Percentiles rank a stretch among this genome's conserved stretches.
phyloP scores from a whole-genome alignment of 1,284 basidiomycete species.

The Sanghuangporus sanghuang region DNA sequence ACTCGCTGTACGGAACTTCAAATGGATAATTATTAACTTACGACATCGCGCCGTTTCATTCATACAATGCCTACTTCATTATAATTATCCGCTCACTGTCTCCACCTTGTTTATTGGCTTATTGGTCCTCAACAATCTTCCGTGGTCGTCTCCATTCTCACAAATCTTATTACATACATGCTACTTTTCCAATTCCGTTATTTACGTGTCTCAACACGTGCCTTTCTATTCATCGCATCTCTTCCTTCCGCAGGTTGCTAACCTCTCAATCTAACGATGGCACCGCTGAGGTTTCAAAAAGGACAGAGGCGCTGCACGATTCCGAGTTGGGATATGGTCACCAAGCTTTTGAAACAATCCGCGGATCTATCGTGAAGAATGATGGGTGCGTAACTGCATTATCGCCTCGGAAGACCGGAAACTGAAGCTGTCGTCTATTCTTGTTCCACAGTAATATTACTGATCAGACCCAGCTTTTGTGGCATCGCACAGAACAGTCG shows the following conservation, averaged over 20 bases:
- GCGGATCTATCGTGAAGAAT: not conserved
- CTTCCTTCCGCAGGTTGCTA: slow-evolving; percentile 13
- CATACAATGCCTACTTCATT: not conserved
- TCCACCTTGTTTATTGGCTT: not conserved
- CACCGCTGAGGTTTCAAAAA: not conserved
- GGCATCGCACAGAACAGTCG: too few relatives aligned
- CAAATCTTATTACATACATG: not conserved
- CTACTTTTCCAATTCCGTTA: not conserved
- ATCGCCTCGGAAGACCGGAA: slow-evolving; percentile 8
- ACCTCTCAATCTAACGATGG: slow-evolving; percentile 2
- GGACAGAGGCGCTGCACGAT: not conserved
- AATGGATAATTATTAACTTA: not conserved
- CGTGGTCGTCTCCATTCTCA: not conserved
- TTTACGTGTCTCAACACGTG: not conserved
- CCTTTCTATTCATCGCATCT: not conserved
- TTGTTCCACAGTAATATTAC: too few relatives aligned
- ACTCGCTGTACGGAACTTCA: not conserved
- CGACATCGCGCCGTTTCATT: not conserved
- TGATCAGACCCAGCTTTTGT: too few relatives aligned
- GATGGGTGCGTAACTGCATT: not conserved
- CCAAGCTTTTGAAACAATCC: not conserved
- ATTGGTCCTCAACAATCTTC: not conserved
- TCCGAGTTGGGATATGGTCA: not conserved
- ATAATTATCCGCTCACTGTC: not conserved
- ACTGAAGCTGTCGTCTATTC: not conserved